Evolutionary conservation across 2,329 filamentous ascomycete species (phyloP).

Genomic region (Karstenula rhodostoma): DNA sequence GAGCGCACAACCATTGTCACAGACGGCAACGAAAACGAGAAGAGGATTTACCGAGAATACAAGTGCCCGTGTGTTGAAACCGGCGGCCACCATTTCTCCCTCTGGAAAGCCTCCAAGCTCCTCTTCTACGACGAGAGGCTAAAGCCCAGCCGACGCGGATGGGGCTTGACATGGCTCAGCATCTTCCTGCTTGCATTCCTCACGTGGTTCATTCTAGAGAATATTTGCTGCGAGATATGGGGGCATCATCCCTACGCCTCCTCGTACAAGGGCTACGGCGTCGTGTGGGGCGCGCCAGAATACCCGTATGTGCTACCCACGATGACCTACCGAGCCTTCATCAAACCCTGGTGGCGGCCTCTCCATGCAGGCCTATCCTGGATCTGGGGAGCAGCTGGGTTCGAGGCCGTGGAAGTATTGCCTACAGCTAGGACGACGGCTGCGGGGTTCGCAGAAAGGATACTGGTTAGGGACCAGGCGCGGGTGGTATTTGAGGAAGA

Average conservation of each 20-base stretch:
- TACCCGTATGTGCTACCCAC: slow-evolving; percentile 66
- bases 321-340: slow-evolving; percentile 56
- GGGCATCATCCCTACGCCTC: slow-evolving; percentile 60
- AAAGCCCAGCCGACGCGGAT: slow-evolving; percentile 28
- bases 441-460: slow-evolving; percentile 5
- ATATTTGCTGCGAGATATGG: slow-evolving; percentile 54
- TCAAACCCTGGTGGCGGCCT: slow-evolving; percentile 46
- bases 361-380: slow-evolving; percentile 26
- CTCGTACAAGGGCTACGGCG: slow-evolving; percentile 59
- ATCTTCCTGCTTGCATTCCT: slow-evolving; percentile 52
- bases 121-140: slow-evolving; percentile 38
- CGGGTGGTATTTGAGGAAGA: slow-evolving; percentile 5
- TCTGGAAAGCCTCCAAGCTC: slow-evolving; percentile 34
- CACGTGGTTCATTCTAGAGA: slow-evolving; percentile 60
- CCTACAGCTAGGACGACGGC: background rate
- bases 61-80: slow-evolving; percentile 30
- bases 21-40: slow-evolving; percentile 17
- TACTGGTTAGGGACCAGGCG: background rate
- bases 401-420: background rate
- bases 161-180: slow-evolving; percentile 51
- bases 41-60: slow-evolving; percentile 19
- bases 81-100: slow-evolving; percentile 23
- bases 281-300: slow-evolving; percentile 60
- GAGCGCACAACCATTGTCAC: slow-evolving; percentile 8
- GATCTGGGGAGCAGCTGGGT: background rate